Conservation (phyloP, 768 basidiomycete species). For the Tylopilus vinaceipallidus region DNA sequence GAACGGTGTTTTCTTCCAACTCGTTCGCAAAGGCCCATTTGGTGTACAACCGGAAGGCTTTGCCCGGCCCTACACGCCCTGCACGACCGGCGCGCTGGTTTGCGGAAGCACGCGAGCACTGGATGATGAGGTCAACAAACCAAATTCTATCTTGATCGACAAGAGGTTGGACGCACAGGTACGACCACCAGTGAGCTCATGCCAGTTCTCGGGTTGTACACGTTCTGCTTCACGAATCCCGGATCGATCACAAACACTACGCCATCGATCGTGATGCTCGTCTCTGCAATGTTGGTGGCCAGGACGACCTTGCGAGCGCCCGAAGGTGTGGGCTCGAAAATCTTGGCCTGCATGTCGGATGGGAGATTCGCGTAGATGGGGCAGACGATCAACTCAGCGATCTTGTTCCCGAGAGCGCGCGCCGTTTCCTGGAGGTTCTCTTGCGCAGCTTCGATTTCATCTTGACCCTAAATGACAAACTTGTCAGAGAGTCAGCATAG, state of each 20-base stretch:
- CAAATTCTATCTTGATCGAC: background rate
- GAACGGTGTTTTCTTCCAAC: slow-evolving; percentile 94
- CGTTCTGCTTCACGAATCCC: slow-evolving; percentile 98
- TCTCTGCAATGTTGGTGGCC: slow-evolving; percentile 99
- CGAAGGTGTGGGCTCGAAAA: slow-evolving; percentile 97
- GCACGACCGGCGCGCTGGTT: slow-evolving; percentile 97
- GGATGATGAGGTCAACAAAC: background rate
- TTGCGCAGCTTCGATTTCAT: slow-evolving; percentile 97
- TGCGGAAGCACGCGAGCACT: slow-evolving; percentile 97
- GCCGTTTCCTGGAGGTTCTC: slow-evolving; percentile 96
- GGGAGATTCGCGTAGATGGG: slow-evolving; percentile 99
- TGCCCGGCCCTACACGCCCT: slow-evolving; percentile 96
- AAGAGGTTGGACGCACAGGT: slow-evolving; percentile 58
- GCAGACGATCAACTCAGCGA: slow-evolving; percentile 90
- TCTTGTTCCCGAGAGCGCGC: slow-evolving; percentile 92
- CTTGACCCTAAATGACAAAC: slow-evolving; percentile 67
- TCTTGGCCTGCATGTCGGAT: slow-evolving; percentile 99
- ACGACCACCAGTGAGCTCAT: slow-evolving; percentile 98
- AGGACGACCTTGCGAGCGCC: slow-evolving; percentile 96
- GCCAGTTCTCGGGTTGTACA: slow-evolving; percentile 96
- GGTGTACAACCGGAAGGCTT: slow-evolving; percentile 97
- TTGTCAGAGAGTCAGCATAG: background rate
- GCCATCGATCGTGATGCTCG: slow-evolving; percentile 98
- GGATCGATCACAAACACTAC: slow-evolving; percentile 99
- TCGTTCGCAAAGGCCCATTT: slow-evolving; percentile 98